A percentile compares a stretch with the other conserved stretches of the same genome.
Conservation (phyloP, 805 yeast species). For the Maudiozyma serrabonitensis region DNA sequence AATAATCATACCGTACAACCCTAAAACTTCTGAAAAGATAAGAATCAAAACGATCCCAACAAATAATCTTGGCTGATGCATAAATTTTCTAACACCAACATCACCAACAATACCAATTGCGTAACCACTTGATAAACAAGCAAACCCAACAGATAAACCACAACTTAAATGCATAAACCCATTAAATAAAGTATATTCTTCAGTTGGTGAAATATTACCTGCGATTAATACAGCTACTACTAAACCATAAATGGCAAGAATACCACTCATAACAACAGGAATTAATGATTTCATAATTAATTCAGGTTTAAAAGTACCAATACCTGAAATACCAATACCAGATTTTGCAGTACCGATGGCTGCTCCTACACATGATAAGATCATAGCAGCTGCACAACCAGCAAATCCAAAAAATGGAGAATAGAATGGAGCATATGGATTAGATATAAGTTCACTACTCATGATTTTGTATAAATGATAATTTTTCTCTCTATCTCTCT, state of each 20-base stretch:
- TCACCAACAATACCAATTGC: conserved; percentile 94
- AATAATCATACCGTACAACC: conserved; percentile 87
- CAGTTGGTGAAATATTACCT: conserved; percentile 71
- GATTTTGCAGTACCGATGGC: conserved; percentile 98
- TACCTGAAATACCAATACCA: conserved; percentile 96
- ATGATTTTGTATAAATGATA: background rate
- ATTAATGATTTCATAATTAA: conserved; percentile 89
- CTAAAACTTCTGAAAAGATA: conserved; percentile 86
- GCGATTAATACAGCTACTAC: conserved; percentile 96
- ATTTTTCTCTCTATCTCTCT: no score
- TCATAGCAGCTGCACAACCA: conserved; percentile 91
- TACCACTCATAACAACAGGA: conserved; percentile 98
- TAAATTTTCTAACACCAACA: conserved; percentile 79
- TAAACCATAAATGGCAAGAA: conserved; percentile 89
- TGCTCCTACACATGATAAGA: conserved; percentile 91
- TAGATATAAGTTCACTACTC: conserved; percentile 13
- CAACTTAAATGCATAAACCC: conserved; percentile 98
- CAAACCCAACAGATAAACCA: conserved; percentile 92
- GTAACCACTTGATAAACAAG: conserved; percentile 93
- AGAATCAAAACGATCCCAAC: conserved; percentile 84
- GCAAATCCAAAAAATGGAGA: conserved; percentile 98
- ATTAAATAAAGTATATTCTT: conserved; percentile 75
- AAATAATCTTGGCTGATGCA: conserved; percentile 81
- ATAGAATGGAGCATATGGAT: conserved; percentile 74
- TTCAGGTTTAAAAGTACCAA: conserved; percentile 96